Evolutionary conservation across 768 basidiomycete genomes (phyloP).

Genomic region (Lentinula guzmanii): DNA sequence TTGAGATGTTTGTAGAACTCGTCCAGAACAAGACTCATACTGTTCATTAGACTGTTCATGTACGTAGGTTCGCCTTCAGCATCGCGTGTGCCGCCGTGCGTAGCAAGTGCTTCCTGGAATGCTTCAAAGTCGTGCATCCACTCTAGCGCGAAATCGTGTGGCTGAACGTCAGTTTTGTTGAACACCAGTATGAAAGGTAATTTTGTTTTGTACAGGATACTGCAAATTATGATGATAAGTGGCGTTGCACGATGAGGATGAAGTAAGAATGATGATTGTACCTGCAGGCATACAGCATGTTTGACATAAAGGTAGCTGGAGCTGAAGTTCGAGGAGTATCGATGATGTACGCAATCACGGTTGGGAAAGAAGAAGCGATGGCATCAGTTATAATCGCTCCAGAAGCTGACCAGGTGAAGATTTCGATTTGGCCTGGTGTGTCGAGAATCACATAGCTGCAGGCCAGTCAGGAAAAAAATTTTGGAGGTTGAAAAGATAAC

Average conservation of each 20-base stretch:
- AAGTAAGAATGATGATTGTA: slow-evolving; percentile 17
- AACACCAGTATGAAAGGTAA: slow-evolving; percentile 96
- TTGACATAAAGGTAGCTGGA: slow-evolving; percentile 98
- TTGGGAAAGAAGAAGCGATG: slow-evolving; percentile 86
- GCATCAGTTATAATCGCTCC: slow-evolving; percentile 99
- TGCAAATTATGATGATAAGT: slow-evolving; percentile 21
- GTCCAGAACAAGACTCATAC: slow-evolving; percentile 96
- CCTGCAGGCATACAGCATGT: slow-evolving; percentile 99
- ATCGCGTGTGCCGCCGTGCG: slow-evolving; percentile 61
- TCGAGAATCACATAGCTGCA: slow-evolving; percentile 88
- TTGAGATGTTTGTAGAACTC: slow-evolving; percentile 97
- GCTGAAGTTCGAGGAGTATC: slow-evolving; percentile 93
- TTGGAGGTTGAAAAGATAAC: slow-evolving; percentile 1
- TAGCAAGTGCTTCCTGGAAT: slow-evolving; percentile 83
- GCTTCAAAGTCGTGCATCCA: slow-evolving; percentile 99
- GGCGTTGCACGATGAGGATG: background rate
- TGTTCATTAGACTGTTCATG: slow-evolving; percentile 98
- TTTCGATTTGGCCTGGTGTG: slow-evolving; percentile 98
- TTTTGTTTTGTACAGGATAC: slow-evolving; percentile 97
- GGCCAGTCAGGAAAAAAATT: background rate
- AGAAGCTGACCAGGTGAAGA: slow-evolving; percentile 99
- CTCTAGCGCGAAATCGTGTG: slow-evolving; percentile 87
- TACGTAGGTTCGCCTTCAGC: slow-evolving; percentile 91
- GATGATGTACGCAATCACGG: slow-evolving; percentile 94
- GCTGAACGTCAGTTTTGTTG: slow-evolving; percentile 94